Evolutionary conservation across 768 basidiomycete species (phyloP), one percentile per base, ranked within the genome.

Genomic region (Tricholoma furcatifolium): DNA sequence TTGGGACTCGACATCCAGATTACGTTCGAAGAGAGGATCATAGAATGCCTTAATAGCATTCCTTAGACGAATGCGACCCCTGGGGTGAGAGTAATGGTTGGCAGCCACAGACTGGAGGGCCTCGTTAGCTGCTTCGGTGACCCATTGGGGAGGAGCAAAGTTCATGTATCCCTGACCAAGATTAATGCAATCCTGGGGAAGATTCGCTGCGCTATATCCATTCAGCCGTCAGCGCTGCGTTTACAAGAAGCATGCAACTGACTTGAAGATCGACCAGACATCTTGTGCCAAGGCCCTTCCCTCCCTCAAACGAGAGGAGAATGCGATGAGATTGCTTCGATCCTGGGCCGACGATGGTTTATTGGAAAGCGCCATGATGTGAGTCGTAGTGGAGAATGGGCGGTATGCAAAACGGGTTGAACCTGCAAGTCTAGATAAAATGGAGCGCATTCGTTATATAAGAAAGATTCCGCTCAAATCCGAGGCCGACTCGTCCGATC

Each of bases 111-210:
- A 66, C 39, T 71, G 71, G 38, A 95, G 72, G 0, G 93, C 92
- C 18, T 80, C 74, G 44, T 82, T 76, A 4, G 90, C 92, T 1
- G 87, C 88, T 17, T 85, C 75, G 38, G 76, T 82, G 52, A 95
- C 79, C 87, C 90, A 94, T 53, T 76, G 62, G 2, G 93, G 91
- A 14, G 93, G 93, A 1, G 83, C 67, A 66, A 94, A 95, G 75
- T 93, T 93, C 93, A 95, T 95, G 71, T 93, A 95, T 4, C 88
- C 88, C 68, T 87, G 96, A 4, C 96, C 96, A 40, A 99, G 86
- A 70, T 99, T 99, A 66, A 99, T 89, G 59, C 92, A 93, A 66
- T 98, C 92, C 9, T 82, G 57, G 0, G 96, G 96, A 57, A 98
- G 79, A 63, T 97, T 96, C 38, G 79, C 86, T 40, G 81, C 92